Percentiles rank a stretch among this genome's conserved stretches.
Conservation (phyloP, 768 basidiomycete genomes). For the Suillus hirtellus region DNA sequence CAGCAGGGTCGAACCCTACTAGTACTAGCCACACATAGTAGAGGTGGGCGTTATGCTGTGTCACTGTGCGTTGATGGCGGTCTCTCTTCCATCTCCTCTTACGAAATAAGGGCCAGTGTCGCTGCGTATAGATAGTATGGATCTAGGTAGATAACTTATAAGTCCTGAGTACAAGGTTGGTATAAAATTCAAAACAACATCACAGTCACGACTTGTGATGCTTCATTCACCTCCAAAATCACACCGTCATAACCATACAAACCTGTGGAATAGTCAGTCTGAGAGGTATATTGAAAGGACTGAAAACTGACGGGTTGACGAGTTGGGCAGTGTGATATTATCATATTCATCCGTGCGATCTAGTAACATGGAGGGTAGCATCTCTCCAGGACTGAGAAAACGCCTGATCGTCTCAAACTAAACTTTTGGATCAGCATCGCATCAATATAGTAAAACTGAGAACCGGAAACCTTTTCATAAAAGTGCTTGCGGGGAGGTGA, state of each 20-base stretch:
- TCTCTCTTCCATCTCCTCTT: not conserved
- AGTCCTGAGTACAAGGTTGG: not conserved
- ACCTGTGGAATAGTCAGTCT: conserved; percentile 15
- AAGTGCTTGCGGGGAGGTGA: conserved; percentile 74
- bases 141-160: not conserved
- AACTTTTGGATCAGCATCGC: not conserved
- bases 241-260: conserved; percentile 80
- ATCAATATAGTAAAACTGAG: not conserved
- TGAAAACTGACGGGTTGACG: conserved; percentile 61
- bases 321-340: conserved; percentile 62
- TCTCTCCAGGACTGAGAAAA: conserved; percentile 72
- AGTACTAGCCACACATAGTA: too few relatives aligned
- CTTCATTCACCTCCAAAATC: conserved; percentile 75
- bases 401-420: conserved; percentile 80
- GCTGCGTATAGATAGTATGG: not conserved
- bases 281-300: not conserved
- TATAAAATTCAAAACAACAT: conserved; percentile 54
- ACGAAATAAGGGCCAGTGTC: not conserved
- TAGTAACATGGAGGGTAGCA: conserved; percentile 77
- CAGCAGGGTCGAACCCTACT: too few relatives aligned
- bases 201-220: conserved; percentile 75
- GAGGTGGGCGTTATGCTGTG: not conserved
- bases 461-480: conserved; percentile 57
- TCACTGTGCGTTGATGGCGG: not conserved
- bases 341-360: conserved; percentile 80